Evolutionary conservation across 1,139 yeast genomes (phyloP).

Genomic region (Kodamaea sp.): DNA sequence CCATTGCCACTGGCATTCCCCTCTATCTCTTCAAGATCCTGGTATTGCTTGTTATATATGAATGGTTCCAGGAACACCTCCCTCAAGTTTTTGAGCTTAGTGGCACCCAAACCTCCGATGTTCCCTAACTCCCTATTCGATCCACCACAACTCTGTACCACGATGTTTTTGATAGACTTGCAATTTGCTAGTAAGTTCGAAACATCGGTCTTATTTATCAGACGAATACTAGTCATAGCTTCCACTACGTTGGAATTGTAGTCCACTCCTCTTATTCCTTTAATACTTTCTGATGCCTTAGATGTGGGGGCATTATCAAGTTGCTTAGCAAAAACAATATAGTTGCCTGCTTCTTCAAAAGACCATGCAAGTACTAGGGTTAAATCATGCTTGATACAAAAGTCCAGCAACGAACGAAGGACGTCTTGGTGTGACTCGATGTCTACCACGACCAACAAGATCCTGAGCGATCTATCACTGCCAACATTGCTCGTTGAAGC

Average conservation of each 20-base stretch:
- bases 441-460: conserved; percentile 75
- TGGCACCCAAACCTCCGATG: conserved; percentile 58
- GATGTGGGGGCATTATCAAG: conserved; percentile 32
- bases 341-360: conserved; percentile 83
- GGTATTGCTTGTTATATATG: conserved; percentile 36
- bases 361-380: conserved; percentile 79
- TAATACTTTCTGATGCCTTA: conserved; percentile 13
- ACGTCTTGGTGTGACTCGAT: conserved; percentile 73
- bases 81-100: conserved; percentile 47
- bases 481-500: conserved; percentile 11
- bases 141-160: conserved; percentile 21
- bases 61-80: conserved; percentile 56
- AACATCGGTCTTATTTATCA: conserved; percentile 63
- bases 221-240: conserved; percentile 51
- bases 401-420: conserved; percentile 66
- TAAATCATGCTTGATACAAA: conserved; percentile 69
- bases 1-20: background rate
- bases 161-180: conserved; percentile 52
- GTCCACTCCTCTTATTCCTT: conserved; percentile 24
- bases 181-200: conserved; percentile 53
- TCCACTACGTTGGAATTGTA: conserved; percentile 53
- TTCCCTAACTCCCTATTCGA: conserved; percentile 31
- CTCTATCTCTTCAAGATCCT: conserved; percentile 1
- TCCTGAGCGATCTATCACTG: conserved; percentile 53
- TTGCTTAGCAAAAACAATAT: conserved; percentile 55